phyloP scores from a whole-genome alignment of 495 filamentous ascomycete genomes.

The Daldinia loculata region DNA sequence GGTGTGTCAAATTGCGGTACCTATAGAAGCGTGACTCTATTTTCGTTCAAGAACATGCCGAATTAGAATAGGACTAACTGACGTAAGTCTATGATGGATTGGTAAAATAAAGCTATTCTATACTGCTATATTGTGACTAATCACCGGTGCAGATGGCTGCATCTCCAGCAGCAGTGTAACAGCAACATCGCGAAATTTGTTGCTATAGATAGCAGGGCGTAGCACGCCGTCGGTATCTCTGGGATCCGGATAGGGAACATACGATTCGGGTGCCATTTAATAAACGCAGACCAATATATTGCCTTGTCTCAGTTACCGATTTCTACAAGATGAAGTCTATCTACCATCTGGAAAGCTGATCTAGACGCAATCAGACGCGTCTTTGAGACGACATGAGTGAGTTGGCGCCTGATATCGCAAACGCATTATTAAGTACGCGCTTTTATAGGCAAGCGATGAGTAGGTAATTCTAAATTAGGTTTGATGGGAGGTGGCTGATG shows the following conservation, averaged over 20 bases:
- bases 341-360: conserved; percentile 1
- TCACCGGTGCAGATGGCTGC: not conserved
- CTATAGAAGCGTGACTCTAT: not conserved
- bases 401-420: not conserved
- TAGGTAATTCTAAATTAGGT: not conserved
- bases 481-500: not conserved
- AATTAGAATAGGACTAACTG: not conserved
- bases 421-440: not conserved
- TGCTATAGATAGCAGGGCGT: not conserved
- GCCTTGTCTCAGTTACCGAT: not conserved
- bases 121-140: not conserved
- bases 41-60: not conserved
- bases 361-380: conserved; percentile 1
- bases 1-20: not conserved
- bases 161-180: not conserved
- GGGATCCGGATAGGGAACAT: not conserved
- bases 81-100: not conserved
- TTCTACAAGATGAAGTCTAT: not conserved
- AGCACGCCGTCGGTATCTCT: not conserved
- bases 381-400: not conserved
- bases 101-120: not conserved
- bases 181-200: not conserved
- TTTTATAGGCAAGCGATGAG: not conserved
- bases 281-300: not conserved
- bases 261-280: not conserved